Base-by-base conservation (phyloP, 768 basidiomycete species). In the Harrya chromipes region DNA sequence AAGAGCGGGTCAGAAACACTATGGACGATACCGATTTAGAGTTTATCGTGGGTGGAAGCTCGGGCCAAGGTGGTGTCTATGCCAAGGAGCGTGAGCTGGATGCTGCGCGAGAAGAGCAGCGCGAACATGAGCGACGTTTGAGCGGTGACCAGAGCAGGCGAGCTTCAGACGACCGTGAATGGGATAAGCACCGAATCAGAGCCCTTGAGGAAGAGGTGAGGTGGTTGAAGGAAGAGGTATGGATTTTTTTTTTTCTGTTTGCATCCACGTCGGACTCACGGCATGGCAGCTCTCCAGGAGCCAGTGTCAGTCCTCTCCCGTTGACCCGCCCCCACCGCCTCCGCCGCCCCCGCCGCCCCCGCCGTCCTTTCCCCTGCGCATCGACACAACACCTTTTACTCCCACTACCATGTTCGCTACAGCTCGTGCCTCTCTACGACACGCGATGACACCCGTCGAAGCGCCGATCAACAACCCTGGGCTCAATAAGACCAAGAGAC, bases 341-440 rank as follows among this genome's bases (percentile, higher is more conserved):
- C 75, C 75, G 0, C 71, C 72, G 0, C 65, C 71, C 4, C 65
- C 74, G 16, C 68, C 73, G 1, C 66, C 61, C 0, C 69, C 69
- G 0, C 60, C 60, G 0, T 57, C 67, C 3, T 38, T 69, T 24
- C 59, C 71, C 14, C 56, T 69, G 21, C 68, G 62, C 27, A 68
- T 67, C 21, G 63, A 66, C 29, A 62, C 68, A 39, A 26, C 53
- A 4, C 58, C 72, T 52, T 58, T 60, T 58, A 53, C 60, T 46
- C 48, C 70, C 31, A 54, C 62, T 0, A 38, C 62, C 9, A 74
- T 83, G 36, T 84, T 87, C 47, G 70, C 75, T 4, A 71, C 75
- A 20, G 82, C 80, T 4, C 83, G 88, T 3, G 84, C 88, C n/a
- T 72, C 80, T 13, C 73, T 90, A 19, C 84, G 83, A 43, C 84